Percentiles rank a stretch among this genome's conserved stretches.
phyloP scores from a whole-genome alignment of 495 filamentous ascomycete genomes.

The Aspergillus nidulans region DNA sequence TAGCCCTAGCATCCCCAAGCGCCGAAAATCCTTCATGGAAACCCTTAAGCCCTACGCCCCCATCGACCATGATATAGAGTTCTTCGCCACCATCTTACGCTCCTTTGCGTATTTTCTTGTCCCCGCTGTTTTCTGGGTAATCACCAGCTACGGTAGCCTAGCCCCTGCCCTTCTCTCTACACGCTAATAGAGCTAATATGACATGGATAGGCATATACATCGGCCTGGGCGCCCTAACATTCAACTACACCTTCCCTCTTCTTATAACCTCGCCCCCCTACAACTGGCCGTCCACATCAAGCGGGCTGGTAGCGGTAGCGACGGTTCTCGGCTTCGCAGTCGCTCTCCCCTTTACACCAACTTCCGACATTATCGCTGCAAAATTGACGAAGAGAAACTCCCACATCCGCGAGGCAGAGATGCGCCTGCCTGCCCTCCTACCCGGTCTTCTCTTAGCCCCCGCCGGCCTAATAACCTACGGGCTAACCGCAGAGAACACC shows the following conservation, averaged over 20 bases:
- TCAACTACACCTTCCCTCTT: constrained; percentile 58
- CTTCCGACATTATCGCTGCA: constrained; percentile 53
- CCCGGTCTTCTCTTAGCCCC: constrained; percentile 52
- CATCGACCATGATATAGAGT: constrained; percentile 38
- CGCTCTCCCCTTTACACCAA: constrained; percentile 53
- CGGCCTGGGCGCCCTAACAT: constrained; percentile 53
- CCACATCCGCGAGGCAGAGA: constrained; percentile 57
- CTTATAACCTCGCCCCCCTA: constrained; percentile 53
- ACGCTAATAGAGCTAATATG: not conserved
- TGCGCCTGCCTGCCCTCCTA: constrained; percentile 55
- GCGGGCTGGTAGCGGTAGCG: constrained; percentile 53
- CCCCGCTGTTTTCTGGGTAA: constrained; percentile 56
- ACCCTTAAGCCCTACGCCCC: constrained; percentile 40
- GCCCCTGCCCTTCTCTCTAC: not conserved
- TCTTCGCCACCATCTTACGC: constrained; percentile 46
- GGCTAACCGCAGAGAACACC: constrained; percentile 46
- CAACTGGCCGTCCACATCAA: constrained; percentile 53
- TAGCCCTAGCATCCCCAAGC: not conserved
- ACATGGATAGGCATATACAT: constrained; percentile 44
- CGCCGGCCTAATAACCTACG: constrained; percentile 52
- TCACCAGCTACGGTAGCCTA: constrained; percentile 38
- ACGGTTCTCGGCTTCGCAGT: constrained; percentile 48
- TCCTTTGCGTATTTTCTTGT: constrained; percentile 52
- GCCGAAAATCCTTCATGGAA: constrained; percentile 39
- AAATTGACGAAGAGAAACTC: constrained; percentile 50